phyloP scores from a whole-genome alignment of 129 eudicot genomes.

The Lactuca saligna region DNA sequence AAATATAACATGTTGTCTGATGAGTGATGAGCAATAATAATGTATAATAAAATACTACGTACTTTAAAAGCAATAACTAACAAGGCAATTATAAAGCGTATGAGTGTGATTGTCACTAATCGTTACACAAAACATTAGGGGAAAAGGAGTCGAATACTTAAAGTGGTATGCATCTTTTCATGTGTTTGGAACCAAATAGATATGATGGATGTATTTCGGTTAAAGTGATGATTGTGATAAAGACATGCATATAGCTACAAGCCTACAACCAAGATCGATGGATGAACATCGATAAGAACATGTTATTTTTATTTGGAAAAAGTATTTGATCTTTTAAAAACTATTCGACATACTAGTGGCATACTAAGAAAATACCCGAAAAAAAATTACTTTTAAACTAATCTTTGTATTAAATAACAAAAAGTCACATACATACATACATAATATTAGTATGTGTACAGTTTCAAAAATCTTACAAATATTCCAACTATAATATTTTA shows the following conservation, averaged over 20 bases:
- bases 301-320: not conserved
- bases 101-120: not conserved
- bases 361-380: no score
- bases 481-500: no score
- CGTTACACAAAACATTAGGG: not conserved
- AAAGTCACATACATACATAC: no score
- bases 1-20: slow-evolving; percentile 11
- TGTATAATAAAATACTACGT: not conserved
- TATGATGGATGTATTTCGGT: not conserved
- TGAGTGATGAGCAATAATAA: slow-evolving; percentile 11
- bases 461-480: no score
- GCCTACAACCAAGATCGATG: not conserved
- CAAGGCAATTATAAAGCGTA: not conserved
- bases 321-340: no score
- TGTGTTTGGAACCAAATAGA: not conserved
- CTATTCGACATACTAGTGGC: no score
- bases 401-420: no score
- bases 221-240: not conserved
- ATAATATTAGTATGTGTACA: no score
- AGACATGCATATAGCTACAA: not conserved
- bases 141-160: not conserved
- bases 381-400: no score
- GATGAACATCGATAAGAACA: no score
- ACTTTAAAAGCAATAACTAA: not conserved
- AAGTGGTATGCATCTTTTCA: slow-evolving; percentile 11